Percentiles rank a stretch among this genome's conserved stretches.
phyloP scores from a whole-genome alignment of 2,329 filamentous ascomycete species.

The Calonectria henricotiae region DNA sequence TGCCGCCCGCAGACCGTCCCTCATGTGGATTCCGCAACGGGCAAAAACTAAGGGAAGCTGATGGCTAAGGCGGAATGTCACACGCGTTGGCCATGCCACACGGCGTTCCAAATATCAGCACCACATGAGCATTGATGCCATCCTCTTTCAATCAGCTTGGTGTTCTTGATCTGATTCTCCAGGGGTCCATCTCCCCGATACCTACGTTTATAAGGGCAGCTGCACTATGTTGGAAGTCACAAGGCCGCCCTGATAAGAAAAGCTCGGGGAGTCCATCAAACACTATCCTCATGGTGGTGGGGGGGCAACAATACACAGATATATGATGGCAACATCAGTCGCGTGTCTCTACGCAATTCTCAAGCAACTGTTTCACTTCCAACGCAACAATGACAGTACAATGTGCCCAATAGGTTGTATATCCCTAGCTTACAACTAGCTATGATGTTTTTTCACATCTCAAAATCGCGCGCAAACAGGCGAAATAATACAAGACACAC shows the following conservation, averaged over 20 bases:
- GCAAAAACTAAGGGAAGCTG: not conserved
- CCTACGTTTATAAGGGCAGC: not conserved
- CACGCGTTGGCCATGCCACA: not conserved
- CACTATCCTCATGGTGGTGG: not conserved
- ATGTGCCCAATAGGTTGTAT: not conserved
- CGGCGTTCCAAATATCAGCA: not conserved
- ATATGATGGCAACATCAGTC: not conserved
- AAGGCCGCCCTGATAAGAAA: not conserved
- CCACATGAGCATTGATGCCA: conserved; percentile 12
- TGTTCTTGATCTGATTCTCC: not conserved
- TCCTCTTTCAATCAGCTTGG: conserved; percentile 12
- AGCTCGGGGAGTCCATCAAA: not conserved
- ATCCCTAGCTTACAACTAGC: not conserved
- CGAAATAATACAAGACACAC: too few relatives aligned
- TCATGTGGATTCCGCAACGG: conserved; percentile 2
- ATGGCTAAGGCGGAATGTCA: conserved; percentile 3
- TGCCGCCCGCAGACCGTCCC: not conserved
- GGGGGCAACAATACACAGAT: not conserved
- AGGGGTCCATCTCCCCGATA: not conserved
- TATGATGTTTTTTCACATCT: conserved; percentile 1
- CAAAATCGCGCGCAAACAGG: conserved; percentile 3
- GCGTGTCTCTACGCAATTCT: not conserved
- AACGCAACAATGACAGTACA: not conserved
- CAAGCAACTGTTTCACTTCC: not conserved
- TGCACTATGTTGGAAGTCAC: not conserved